phyloP scores from a whole-genome alignment of 2,329 filamentous ascomycete genomes.

The Talaromyces sp. region DNA sequence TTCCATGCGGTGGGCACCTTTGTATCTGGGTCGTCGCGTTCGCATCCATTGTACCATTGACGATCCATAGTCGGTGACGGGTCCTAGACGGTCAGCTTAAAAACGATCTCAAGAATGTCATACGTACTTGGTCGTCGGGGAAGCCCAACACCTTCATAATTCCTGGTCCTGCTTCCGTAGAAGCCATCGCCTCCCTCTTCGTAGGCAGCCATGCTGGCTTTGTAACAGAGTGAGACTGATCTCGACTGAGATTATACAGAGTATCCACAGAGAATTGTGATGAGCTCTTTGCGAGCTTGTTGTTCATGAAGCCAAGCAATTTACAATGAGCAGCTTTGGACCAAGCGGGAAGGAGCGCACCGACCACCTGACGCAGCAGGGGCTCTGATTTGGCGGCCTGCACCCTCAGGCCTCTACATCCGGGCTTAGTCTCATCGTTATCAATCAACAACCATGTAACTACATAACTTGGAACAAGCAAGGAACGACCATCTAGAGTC shows the following conservation, averaged over 20 bases:
- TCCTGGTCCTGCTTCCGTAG: constrained; percentile 30
- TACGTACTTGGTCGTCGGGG: constrained; percentile 41
- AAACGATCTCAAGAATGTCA: no score
- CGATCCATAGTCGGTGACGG: constrained; percentile 89
- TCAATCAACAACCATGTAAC: neutral
- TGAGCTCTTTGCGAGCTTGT: neutral
- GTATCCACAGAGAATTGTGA: neutral
- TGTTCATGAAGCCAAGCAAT: neutral
- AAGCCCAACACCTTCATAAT: constrained; percentile 35
- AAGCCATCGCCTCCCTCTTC: constrained; percentile 38
- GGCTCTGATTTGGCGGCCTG: constrained; percentile 4
- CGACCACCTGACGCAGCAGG: neutral
- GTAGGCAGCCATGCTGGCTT: constrained; percentile 34
- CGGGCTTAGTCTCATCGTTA: neutral
- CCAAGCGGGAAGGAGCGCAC: neutral
- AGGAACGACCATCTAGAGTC: neutral
- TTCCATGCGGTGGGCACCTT: constrained; percentile 68
- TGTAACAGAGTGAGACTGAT: neutral
- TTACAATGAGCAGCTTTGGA: neutral
- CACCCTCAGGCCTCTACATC: neutral
- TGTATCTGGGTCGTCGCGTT: constrained; percentile 72
- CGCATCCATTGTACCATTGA: constrained; percentile 90
- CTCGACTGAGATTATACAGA: neutral
- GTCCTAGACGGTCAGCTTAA: constrained; percentile 53
- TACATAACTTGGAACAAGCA: neutral